A percentile compares a stretch with the other conserved stretches of the same genome.
phyloP scores from a whole-genome alignment of 2,329 filamentous ascomycete species.

The Coniosporium tulheliwenetii region DNA sequence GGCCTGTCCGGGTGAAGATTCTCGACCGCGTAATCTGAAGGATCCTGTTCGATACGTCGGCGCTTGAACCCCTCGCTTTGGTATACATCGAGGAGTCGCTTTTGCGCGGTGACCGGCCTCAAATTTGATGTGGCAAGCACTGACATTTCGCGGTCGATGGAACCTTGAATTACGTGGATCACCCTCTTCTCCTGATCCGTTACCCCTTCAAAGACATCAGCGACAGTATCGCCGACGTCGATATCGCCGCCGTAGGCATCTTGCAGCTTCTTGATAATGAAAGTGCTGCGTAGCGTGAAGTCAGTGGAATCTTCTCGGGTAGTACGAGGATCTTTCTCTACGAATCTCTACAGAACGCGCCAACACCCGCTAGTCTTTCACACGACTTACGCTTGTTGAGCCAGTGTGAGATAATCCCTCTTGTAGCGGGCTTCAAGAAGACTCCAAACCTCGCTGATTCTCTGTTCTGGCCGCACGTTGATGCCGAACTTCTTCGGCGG shows the following conservation, averaged over 20 bases:
- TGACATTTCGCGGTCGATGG: slow-evolving; percentile 15
- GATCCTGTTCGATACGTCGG: slow-evolving; percentile 7
- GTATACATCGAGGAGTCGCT: slow-evolving; percentile 8
- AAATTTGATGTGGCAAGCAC: slow-evolving; percentile 15
- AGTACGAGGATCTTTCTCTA: not conserved
- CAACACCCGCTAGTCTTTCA: not conserved
- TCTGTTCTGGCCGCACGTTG: not conserved
- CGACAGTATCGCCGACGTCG: slow-evolving; percentile 18
- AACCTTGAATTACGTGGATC: slow-evolving; percentile 15
- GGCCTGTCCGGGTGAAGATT: slow-evolving; percentile 12
- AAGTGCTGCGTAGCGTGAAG: slow-evolving; percentile 12
- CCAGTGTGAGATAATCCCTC: not conserved
- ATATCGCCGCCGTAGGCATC: slow-evolving; percentile 20
- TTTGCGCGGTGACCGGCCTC: slow-evolving; percentile 10
- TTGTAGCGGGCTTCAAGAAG: not conserved
- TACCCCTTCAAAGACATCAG: slow-evolving; percentile 16
- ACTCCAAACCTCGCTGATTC: not conserved
- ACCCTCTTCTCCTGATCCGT: slow-evolving; percentile 11
- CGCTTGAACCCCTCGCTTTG: slow-evolving; percentile 10
- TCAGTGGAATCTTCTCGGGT: slow-evolving; percentile 5
- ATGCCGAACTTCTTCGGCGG: not conserved
- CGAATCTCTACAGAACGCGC: not conserved
- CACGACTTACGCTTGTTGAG: not conserved
- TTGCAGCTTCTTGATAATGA: slow-evolving; percentile 19
- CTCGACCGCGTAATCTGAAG: slow-evolving; percentile 6